phyloP scores from a whole-genome alignment of 2,329 filamentous ascomycete species.

The Colletotrichum sp. region DNA sequence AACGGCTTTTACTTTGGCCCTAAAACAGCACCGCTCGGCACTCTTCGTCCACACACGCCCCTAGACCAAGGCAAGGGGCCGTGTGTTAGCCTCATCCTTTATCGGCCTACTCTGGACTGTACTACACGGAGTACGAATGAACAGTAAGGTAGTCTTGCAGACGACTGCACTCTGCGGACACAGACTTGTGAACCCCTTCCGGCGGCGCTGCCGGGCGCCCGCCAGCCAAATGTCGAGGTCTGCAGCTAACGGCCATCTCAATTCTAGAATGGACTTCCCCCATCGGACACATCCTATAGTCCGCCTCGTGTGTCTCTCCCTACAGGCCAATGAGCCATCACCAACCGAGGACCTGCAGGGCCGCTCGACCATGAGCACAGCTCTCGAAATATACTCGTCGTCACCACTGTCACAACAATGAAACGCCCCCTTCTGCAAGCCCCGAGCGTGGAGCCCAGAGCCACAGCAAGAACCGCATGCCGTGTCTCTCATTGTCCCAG shows the following conservation, averaged over 20 bases:
- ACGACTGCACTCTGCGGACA: not conserved
- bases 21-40: slow-evolving; percentile 20
- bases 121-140: not conserved
- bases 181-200: not conserved
- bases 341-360: not conserved
- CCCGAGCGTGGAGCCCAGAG: slow-evolving; percentile 18
- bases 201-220: not conserved
- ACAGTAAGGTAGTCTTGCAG: not conserved
- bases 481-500: not conserved
- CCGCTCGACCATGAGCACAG: slow-evolving; percentile 18
- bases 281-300: slow-evolving; percentile 9
- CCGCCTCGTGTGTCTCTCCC: slow-evolving; percentile 2
- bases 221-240: slow-evolving; percentile 1
- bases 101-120: not conserved
- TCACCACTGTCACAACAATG: slow-evolving; percentile 20
- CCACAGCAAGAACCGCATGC: not conserved
- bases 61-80: not conserved
- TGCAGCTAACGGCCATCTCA: slow-evolving; percentile 11
- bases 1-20: slow-evolving; percentile 13
- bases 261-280: slow-evolving; percentile 22
- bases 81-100: slow-evolving; percentile 18
- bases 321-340: not conserved
- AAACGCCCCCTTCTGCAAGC: slow-evolving; percentile 20
- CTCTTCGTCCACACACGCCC: not conserved
- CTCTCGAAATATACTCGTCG: slow-evolving; percentile 17